These are phyloP conservation scores for Bipolaris sorokiniana DNA, from an alignment of 2,329 filamentous ascomycete species.

Conservation along the genomic window DNA sequence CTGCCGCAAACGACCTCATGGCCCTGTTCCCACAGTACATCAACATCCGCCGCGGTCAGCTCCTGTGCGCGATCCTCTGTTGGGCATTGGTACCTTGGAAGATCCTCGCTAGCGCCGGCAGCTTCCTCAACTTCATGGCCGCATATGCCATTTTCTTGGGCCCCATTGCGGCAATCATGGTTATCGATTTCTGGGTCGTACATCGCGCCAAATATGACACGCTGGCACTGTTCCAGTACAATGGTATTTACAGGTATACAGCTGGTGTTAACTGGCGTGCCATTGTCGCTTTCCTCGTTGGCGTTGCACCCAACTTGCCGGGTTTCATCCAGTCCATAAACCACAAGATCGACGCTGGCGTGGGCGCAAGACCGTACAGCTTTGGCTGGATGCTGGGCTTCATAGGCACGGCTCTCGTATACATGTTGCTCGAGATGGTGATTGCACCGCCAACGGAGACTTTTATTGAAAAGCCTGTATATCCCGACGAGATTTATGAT, in stretches of 20 bases:
- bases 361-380: conserved; percentile 63
- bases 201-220: conserved; percentile 58
- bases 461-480: conserved; percentile 52
- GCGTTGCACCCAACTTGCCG: conserved; percentile 63
- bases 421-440: conserved; percentile 57
- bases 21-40: conserved; percentile 60
- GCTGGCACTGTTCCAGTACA: conserved; percentile 59
- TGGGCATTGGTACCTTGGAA: conserved; percentile 57
- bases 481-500: conserved; percentile 50
- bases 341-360: conserved; percentile 48
- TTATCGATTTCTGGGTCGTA: conserved; percentile 66
- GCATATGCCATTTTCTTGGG: conserved; percentile 70
- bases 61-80: conserved; percentile 53
- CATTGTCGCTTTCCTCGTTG: conserved; percentile 62
- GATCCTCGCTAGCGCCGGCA: conserved; percentile 52
- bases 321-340: conserved; percentile 59
- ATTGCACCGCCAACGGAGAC: conserved; percentile 59
- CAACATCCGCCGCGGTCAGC: conserved; percentile 58
- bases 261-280: conserved; percentile 66
- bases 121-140: conserved; percentile 65
- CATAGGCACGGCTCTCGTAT: conserved; percentile 61
- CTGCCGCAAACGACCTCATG: conserved; percentile 61
- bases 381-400: conserved; percentile 73
- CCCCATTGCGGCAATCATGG: conserved; percentile 67
- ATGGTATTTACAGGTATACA: conserved; percentile 59